phyloP scores from a whole-genome alignment of 306 rosid genomes.

The Canavalia gladiata region DNA sequence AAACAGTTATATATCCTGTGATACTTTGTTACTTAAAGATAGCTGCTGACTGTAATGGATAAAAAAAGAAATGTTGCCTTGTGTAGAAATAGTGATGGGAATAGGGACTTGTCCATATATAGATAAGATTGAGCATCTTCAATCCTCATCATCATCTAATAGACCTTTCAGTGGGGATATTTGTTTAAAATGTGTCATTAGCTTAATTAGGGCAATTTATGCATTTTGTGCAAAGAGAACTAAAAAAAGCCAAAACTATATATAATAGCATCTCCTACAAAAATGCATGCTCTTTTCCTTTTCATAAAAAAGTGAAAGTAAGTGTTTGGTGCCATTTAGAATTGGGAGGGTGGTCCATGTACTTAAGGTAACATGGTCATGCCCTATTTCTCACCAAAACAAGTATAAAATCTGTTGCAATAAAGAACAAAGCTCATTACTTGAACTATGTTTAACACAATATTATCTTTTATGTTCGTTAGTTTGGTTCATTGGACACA shows the following conservation, averaged over 20 bases:
- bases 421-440: constrained; percentile 14
- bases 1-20: not conserved
- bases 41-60: constrained; percentile 43
- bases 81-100: not conserved
- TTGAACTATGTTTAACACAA: constrained; percentile 18
- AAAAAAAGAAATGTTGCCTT: constrained; percentile 35
- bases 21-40: not conserved
- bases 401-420: constrained; percentile 41
- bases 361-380: constrained; percentile 26
- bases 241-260: constrained; percentile 37
- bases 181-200: not conserved
- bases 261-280: constrained; percentile 26
- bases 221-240: constrained; percentile 35
- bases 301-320: constrained; percentile 16
- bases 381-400: constrained; percentile 42
- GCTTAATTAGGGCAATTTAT: not conserved
- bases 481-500: constrained; percentile 43
- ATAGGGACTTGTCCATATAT: constrained; percentile 34
- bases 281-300: not conserved
- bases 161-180: not conserved
- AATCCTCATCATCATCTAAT: constrained; percentile 38
- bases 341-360: constrained; percentile 41
- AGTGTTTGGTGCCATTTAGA: constrained; percentile 34
- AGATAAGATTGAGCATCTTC: constrained; percentile 48
- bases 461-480: constrained; percentile 33